Conservation (phyloP, 441 rosid species). For the Corymbia calophylla region DNA sequence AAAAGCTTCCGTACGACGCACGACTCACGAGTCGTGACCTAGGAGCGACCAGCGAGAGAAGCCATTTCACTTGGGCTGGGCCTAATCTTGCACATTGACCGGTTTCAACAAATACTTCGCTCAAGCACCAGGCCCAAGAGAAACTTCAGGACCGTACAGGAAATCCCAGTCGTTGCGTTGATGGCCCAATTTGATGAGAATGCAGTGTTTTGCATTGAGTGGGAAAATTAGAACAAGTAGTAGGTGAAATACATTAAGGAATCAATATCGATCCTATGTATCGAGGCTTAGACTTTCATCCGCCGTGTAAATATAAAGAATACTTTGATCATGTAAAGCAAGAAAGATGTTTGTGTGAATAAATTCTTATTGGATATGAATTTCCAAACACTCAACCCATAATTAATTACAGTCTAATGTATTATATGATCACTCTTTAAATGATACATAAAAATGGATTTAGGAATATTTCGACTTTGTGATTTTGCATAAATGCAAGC, state of each 20-base stretch:
- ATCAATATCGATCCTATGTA: neutral
- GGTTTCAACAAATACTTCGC: neutral
- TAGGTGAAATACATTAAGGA: neutral
- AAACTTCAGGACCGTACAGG: neutral
- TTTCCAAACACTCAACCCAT: accelerated
- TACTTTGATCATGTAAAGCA: neutral
- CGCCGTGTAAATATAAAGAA: neutral
- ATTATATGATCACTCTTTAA: neutral
- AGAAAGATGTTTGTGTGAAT: neutral
- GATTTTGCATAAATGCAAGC: neutral
- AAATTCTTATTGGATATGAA: neutral
- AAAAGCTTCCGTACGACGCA: neutral
- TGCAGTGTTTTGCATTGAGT: neutral
- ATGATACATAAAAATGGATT: neutral
- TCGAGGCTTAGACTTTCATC: neutral
- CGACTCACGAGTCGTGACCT: neutral
- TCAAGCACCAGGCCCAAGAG: neutral
- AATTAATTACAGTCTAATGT: accelerated
- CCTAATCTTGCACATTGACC: neutral
- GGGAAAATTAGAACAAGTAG: neutral
- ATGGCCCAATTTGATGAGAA: neutral
- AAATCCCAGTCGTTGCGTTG: neutral
- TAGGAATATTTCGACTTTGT: neutral
- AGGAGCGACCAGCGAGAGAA: neutral
- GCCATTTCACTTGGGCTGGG: neutral